These are phyloP conservation scores for Pseudomassariella vexata DNA, from an alignment of 2,329 filamentous ascomycete genomes.

Conservation along the genomic window DNA sequence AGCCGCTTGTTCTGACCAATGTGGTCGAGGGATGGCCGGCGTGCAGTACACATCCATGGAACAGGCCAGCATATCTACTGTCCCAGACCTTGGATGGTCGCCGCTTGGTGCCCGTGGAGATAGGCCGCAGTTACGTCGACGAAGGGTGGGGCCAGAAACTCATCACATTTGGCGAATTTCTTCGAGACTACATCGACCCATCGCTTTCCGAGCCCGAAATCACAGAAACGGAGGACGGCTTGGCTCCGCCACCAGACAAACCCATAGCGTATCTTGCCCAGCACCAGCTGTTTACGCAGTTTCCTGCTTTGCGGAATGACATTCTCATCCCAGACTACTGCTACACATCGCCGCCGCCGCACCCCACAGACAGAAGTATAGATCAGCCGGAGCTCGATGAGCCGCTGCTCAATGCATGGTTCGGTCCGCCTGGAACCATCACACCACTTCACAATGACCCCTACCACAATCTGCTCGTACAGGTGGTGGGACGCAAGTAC, in stretches of 20 bases:
- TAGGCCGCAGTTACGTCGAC: constrained; percentile 84
- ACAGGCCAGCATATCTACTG: constrained; percentile 66
- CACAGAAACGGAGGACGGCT: neutral
- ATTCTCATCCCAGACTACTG: constrained; percentile 80
- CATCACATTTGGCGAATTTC: constrained; percentile 67
- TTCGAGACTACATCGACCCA: constrained; percentile 52
- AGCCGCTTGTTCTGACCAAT: constrained; percentile 65
- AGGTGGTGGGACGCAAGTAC: constrained; percentile 88
- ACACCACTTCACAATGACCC: constrained; percentile 91
- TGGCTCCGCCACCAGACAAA: neutral
- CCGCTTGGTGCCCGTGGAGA: constrained; percentile 78
- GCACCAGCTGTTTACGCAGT: constrained; percentile 78
- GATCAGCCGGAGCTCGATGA: constrained; percentile 40
- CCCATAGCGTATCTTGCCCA: constrained; percentile 82
- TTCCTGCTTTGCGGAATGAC: constrained; percentile 70
- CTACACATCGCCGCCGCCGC: constrained; percentile 62
- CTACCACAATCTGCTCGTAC: constrained; percentile 86
- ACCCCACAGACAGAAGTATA: constrained; percentile 31
- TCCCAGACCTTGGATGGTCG: constrained; percentile 68
- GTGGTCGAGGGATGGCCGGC: constrained; percentile 73
- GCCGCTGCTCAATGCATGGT: constrained; percentile 84
- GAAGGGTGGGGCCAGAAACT: constrained; percentile 78
- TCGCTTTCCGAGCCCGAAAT: constrained; percentile 8
- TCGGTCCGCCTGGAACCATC: constrained; percentile 81
- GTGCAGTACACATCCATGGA: constrained; percentile 62